Percentiles rank a stretch among this genome's conserved stretches.
Conservation (phyloP, 2,329 filamentous ascomycete genomes). For the Lachnellula cervina region DNA sequence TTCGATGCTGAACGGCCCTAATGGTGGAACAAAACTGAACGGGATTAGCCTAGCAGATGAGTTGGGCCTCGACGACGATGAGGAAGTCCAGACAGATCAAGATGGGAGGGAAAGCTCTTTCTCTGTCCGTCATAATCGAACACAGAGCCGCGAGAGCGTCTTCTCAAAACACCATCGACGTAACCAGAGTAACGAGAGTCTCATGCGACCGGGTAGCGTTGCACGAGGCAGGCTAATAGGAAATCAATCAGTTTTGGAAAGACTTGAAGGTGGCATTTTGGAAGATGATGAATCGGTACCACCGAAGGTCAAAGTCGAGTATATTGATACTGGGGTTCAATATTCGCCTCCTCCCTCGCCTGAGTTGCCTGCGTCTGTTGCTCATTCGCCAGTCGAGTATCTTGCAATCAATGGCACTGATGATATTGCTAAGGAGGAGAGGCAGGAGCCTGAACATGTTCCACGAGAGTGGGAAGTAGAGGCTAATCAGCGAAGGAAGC, state of each 20-base stretch:
- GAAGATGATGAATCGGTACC: conserved; percentile 44
- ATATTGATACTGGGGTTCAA: conserved; percentile 74
- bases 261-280: conserved; percentile 47
- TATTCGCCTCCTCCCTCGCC: conserved; percentile 80
- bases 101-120: conserved; percentile 62
- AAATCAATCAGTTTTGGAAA: conserved; percentile 52
- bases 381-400: conserved; percentile 42
- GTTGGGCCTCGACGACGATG: conserved; percentile 76
- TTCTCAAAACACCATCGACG: conserved; percentile 46
- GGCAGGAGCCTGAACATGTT: conserved; percentile 34
- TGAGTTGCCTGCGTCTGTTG: conserved; percentile 36
- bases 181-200: conserved; percentile 55
- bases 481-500: conserved; percentile 69
- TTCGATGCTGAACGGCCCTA: conserved; percentile 60
- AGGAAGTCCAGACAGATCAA: conserved; percentile 63
- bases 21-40: conserved; percentile 49
- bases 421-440: conserved; percentile 16
- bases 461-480: conserved; percentile 55
- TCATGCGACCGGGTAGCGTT: conserved; percentile 51
- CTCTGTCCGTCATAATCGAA: conserved; percentile 50
- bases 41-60: conserved; percentile 85
- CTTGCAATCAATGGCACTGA: conserved; percentile 18
- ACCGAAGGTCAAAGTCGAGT: conserved; percentile 43
- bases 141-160: conserved; percentile 53
- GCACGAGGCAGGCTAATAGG: conserved; percentile 48